Percentiles rank a stretch among this genome's conserved stretches.
phyloP scores from a whole-genome alignment of 176 grass and related monocot genomes.

The Tillandsia leiboldiana region DNA sequence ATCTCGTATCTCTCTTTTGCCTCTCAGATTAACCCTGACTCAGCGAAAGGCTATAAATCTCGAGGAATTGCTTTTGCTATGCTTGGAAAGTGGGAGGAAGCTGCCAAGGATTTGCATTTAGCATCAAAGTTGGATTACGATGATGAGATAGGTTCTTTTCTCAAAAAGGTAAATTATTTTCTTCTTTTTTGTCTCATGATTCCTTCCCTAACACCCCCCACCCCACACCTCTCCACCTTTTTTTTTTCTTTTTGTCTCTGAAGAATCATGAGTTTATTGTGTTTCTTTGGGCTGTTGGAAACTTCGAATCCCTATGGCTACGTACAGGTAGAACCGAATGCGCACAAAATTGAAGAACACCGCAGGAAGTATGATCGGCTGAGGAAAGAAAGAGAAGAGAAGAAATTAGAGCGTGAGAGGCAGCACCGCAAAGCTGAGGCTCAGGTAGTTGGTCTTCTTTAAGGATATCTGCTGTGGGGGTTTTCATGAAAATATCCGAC shows the following conservation, averaged over 20 bases:
- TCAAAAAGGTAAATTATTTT: slow-evolving; percentile 55
- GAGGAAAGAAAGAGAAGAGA: slow-evolving; percentile 76
- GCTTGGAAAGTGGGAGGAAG: slow-evolving; percentile 88
- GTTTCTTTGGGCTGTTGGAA: neutral
- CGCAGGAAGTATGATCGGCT: slow-evolving; percentile 82
- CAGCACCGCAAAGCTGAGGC: slow-evolving; percentile 60
- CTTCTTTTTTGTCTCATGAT: neutral
- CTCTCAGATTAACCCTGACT: slow-evolving; percentile 85
- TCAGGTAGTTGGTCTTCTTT: slow-evolving; percentile 37
- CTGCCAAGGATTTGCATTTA: slow-evolving; percentile 68
- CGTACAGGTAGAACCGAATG: slow-evolving; percentile 91
- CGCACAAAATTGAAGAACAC: slow-evolving; percentile 89
- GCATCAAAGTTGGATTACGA: slow-evolving; percentile 94
- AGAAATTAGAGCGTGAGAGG: slow-evolving; percentile 70
- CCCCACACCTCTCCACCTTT: no score
- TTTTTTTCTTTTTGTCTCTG: no score
- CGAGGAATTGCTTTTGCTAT: slow-evolving; percentile 77
- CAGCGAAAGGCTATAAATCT: slow-evolving; percentile 93
- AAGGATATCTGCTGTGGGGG: neutral
- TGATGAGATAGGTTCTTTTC: slow-evolving; percentile 83
- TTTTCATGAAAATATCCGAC: no score
- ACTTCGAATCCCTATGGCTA: neutral
- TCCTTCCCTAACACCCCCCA: no score
- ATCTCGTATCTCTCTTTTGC: neutral
- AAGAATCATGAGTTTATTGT: neutral